Conservation (phyloP, 148 eudicot species). For the Rheum nobile region DNA sequence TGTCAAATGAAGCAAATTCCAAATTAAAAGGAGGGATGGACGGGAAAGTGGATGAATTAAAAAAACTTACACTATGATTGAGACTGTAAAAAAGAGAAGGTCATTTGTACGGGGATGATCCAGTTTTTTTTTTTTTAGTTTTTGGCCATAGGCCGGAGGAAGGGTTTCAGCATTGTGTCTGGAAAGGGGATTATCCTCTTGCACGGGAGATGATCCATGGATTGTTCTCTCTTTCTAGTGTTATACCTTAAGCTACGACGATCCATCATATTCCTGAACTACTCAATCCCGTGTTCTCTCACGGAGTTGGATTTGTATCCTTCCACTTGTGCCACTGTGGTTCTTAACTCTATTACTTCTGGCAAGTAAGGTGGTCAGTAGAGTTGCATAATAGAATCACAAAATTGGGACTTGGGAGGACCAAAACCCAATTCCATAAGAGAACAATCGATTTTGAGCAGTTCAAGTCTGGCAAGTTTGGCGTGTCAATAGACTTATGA, state of each 20-base stretch:
- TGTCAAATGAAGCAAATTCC: neutral
- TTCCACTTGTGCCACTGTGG: neutral
- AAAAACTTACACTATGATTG: too few species aligned
- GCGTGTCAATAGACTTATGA: neutral
- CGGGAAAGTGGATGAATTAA: neutral
- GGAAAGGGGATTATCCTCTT: neutral
- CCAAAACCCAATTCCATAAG: neutral
- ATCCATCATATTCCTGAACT: neutral
- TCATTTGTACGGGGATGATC: neutral
- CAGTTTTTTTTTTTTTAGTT: neutral
- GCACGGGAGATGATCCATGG: neutral
- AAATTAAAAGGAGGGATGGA: neutral
- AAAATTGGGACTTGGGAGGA: neutral
- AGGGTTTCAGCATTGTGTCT: neutral
- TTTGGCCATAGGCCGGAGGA: neutral
- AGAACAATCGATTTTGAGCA: neutral
- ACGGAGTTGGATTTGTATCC: neutral
- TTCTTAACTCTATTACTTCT: neutral
- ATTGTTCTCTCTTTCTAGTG: neutral
- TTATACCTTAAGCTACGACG: neutral
- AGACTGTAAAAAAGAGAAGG: neutral
- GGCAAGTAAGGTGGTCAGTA: neutral
- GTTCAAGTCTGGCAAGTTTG: neutral
- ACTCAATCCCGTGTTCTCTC: neutral
- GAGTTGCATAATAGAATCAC: neutral